These are phyloP conservation scores for Ophiostoma pallidulum DNA, from an alignment of 2,329 filamentous ascomycete species.

Conservation along the genomic window DNA sequence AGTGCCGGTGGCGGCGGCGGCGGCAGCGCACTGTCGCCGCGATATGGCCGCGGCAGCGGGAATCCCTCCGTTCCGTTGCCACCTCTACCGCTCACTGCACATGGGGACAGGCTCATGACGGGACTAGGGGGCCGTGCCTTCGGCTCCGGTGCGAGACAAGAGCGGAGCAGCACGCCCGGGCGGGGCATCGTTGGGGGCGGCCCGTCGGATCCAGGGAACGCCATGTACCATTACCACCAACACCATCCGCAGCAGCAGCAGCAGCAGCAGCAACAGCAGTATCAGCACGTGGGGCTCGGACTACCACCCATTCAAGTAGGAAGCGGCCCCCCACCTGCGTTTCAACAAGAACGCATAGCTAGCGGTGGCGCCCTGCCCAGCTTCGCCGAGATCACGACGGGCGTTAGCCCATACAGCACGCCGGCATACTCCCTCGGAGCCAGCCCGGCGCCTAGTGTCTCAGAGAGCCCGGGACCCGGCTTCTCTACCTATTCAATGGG, in stretches of 20 bases:
- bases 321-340: neutral
- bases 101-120: constrained; percentile 20
- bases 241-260: neutral
- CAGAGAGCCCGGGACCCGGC: constrained; percentile 28
- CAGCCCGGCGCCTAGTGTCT: constrained; percentile 29
- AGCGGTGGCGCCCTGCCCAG: constrained; percentile 40
- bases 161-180: constrained; percentile 3
- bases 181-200: constrained; percentile 3
- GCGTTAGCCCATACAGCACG: constrained; percentile 51
- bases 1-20: constrained; percentile 20
- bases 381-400: constrained; percentile 54
- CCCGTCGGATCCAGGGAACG: constrained; percentile 8
- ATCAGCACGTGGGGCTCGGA: constrained; percentile 27
- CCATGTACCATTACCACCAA: constrained; percentile 23
- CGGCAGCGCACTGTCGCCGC: constrained; percentile 31
- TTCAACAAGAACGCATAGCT: constrained; percentile 16
- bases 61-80: constrained; percentile 10
- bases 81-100: constrained; percentile 11
- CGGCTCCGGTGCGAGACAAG: neutral
- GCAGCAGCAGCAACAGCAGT: constrained; percentile 22
- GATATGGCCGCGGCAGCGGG: constrained; percentile 32
- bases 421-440: constrained; percentile 41
- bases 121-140: constrained; percentile 21
- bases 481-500: neutral
- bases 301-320: constrained; percentile 44